Conservation (phyloP, 2,329 filamentous ascomycete species). For the Phialophora tarda region DNA sequence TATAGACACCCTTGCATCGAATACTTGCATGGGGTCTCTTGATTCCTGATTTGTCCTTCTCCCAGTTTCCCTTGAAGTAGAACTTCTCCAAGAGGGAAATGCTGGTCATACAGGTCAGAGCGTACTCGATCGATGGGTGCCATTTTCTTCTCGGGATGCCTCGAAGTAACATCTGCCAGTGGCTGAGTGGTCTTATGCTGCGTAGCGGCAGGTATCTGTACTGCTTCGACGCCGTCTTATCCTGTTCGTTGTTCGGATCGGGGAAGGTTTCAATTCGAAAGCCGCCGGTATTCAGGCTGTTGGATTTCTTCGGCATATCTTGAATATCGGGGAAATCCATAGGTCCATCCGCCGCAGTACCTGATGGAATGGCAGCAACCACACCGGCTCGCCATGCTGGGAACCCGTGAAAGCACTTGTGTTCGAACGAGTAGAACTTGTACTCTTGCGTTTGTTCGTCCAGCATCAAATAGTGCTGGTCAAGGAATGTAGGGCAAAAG, state of each 20-base stretch:
- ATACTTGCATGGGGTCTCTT: constrained; percentile 55
- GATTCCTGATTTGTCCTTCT: background rate
- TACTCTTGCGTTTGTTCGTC: constrained; percentile 43
- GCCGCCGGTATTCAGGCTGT: constrained; percentile 57
- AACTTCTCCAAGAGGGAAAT: constrained; percentile 60
- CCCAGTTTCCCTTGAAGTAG: constrained; percentile 60
- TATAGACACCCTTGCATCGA: constrained; percentile 60
- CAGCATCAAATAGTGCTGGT: constrained; percentile 47
- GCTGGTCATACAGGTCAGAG: constrained; percentile 59
- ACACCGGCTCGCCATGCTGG: constrained; percentile 64
- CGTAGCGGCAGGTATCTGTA: constrained; percentile 62
- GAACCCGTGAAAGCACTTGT: constrained; percentile 44
- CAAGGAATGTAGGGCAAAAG: constrained; percentile 49
- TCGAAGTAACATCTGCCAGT: constrained; percentile 59
- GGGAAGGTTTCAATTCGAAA: constrained; percentile 64
- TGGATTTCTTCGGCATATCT: constrained; percentile 47
- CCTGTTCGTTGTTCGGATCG: constrained; percentile 52
- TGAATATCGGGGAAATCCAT: constrained; percentile 55
- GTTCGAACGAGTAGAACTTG: constrained; percentile 45
- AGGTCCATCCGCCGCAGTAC: constrained; percentile 41
- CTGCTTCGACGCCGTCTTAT: constrained; percentile 60
- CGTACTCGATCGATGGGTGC: constrained; percentile 62
- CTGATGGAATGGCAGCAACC: constrained; percentile 58
- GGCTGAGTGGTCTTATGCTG: constrained; percentile 60
- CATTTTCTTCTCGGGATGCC: constrained; percentile 49